These are phyloP conservation scores for Candida pseudoglaebosa DNA, from an alignment of 805 yeast genomes.

Conservation along the genomic window DNA sequence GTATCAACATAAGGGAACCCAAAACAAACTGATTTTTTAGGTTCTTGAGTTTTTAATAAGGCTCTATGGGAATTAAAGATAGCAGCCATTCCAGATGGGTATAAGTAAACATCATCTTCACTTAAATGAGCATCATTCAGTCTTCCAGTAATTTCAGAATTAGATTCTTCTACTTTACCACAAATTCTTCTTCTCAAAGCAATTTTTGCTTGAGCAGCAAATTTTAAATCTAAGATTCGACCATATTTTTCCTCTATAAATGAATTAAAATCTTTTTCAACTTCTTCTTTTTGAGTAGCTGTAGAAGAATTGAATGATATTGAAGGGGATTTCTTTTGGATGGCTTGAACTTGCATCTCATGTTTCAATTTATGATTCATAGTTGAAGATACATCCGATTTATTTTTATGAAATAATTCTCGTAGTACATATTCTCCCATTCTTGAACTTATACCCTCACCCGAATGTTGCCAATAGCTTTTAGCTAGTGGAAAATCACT, in stretches of 20 bases:
- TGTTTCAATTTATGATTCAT: conserved; percentile 18
- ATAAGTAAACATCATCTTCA: conserved; percentile 74
- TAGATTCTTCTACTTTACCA: conserved; percentile 50
- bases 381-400: conserved; percentile 7
- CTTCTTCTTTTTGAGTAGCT: conserved; percentile 22
- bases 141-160: conserved; percentile 22
- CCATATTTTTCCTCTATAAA: conserved; percentile 90
- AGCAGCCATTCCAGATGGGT: conserved; percentile 91
- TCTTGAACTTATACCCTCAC: conserved; percentile 93
- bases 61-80: conserved; percentile 78
- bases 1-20: conserved; percentile 98
- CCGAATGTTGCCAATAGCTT: conserved; percentile 94
- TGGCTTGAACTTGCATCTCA: conserved; percentile 32
- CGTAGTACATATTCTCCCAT: conserved; percentile 78
- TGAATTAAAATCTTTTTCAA: conserved; percentile 52
- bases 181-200: conserved; percentile 75
- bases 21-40: conserved; percentile 76
- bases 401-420: conserved; percentile 41
- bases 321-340: conserved; percentile 31
- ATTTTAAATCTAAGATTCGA: conserved; percentile 74
- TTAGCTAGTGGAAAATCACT: conserved; percentile 62
- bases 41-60: conserved; percentile 28
- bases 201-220: conserved; percentile 69
- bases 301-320: conserved; percentile 22
- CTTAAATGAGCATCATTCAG: conserved; percentile 25